A percentile compares a stretch with the other conserved stretches of the same genome.
phyloP scores from a whole-genome alignment of 2,329 filamentous ascomycete species.

The Cladosporium sp. region DNA sequence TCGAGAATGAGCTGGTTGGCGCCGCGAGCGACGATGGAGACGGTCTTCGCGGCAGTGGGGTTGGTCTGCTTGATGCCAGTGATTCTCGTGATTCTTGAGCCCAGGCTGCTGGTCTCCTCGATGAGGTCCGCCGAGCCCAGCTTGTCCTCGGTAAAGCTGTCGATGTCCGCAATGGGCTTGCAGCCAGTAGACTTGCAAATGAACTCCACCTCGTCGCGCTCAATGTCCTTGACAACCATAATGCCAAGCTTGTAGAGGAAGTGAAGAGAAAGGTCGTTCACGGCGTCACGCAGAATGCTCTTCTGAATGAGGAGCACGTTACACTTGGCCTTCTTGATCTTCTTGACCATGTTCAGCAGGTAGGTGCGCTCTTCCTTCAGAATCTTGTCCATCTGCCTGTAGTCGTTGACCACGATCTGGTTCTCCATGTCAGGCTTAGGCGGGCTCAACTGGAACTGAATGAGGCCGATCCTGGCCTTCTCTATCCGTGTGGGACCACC shows the following conservation, averaged over 20 bases:
- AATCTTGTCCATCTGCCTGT: constrained; percentile 99
- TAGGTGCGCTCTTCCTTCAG: constrained; percentile 98
- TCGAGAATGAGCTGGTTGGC: constrained; percentile 93
- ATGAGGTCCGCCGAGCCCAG: constrained; percentile 88
- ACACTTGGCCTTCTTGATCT: constrained; percentile 99
- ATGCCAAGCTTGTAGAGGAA: constrained; percentile 98
- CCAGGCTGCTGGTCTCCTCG: constrained; percentile 82
- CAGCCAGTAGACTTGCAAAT: constrained; percentile 98
- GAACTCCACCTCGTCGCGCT: constrained; percentile 97
- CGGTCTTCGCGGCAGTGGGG: constrained; percentile 62
- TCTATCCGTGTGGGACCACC: constrained; percentile 89
- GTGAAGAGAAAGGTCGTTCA: constrained; percentile 95
- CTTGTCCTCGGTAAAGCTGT: constrained; percentile 98
- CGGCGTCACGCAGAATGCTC: constrained; percentile 92
- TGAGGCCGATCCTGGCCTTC: constrained; percentile 93
- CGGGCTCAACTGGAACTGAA: constrained; percentile 97
- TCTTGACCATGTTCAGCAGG: constrained; percentile 97
- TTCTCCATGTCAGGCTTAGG: constrained; percentile 99
- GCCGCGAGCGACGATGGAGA: constrained; percentile 89
- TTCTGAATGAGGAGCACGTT: constrained; percentile 98
- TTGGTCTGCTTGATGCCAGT: constrained; percentile 74
- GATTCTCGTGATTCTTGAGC: constrained; percentile 89
- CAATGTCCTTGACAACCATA: constrained; percentile 92
- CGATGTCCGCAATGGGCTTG: constrained; percentile 97
- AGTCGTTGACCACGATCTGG: constrained; percentile 98